A percentile compares a stretch with the other conserved stretches of the same genome.
Conservation (phyloP, 2,329 filamentous ascomycete species). For the Daldinia sp. region DNA sequence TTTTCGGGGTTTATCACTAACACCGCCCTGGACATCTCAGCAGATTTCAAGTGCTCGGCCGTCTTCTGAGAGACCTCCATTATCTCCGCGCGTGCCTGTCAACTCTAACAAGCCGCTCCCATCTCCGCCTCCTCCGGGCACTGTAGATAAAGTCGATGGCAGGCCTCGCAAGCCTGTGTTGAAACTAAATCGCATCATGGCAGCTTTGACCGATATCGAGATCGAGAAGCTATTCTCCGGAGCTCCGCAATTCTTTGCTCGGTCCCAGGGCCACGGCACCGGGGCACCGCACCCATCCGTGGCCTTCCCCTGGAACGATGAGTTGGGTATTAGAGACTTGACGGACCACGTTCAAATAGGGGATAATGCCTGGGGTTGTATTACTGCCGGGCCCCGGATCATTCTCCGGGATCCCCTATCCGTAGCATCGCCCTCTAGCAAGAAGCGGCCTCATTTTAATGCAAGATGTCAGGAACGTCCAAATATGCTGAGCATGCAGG, state of each 20-base stretch:
- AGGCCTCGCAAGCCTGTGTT: slow-evolving; percentile 55
- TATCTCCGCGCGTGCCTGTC: slow-evolving; percentile 49
- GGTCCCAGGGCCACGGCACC: slow-evolving; percentile 65
- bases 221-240: slow-evolving; percentile 77
- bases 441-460: slow-evolving; percentile 65
- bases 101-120: slow-evolving; percentile 67
- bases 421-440: slow-evolving; percentile 53
- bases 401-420: slow-evolving; percentile 58
- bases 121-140: slow-evolving; percentile 57
- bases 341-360: slow-evolving; percentile 71
- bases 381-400: slow-evolving; percentile 71
- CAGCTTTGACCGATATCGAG: slow-evolving; percentile 65
- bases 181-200: slow-evolving; percentile 66
- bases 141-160: slow-evolving; percentile 51
- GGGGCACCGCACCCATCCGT: slow-evolving; percentile 69
- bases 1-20: slow-evolving; percentile 25
- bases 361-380: slow-evolving; percentile 68
- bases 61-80: slow-evolving; percentile 37
- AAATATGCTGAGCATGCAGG: slow-evolving; percentile 77
- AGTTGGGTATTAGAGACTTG: slow-evolving; percentile 67
- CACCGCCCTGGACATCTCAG: slow-evolving; percentile 13
- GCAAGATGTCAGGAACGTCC: slow-evolving; percentile 68
- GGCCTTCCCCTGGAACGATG: slow-evolving; percentile 73
- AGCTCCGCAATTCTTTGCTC: slow-evolving; percentile 75
- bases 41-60: slow-evolving; percentile 40